A percentile compares a stretch with the other conserved stretches of the same genome.
Evolutionary conservation across 208 protist genomes (phyloP).

Genomic region (Angomonas ambiguus): DNA sequence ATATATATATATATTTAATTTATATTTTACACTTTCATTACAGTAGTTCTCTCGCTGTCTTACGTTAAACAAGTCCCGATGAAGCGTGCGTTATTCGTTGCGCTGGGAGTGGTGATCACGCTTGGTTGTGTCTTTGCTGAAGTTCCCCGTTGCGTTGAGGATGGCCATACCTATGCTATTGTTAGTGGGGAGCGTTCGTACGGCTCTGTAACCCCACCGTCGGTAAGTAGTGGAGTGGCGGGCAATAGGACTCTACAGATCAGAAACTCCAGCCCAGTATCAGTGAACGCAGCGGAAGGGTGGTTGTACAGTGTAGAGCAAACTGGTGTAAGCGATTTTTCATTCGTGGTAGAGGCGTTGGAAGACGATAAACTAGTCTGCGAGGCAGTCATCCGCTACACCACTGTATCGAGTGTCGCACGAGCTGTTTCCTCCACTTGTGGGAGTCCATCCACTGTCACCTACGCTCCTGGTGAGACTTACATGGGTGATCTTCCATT

Average conservation of each 20-base stretch:
- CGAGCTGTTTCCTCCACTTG: neutral
- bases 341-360: too few relatives aligned
- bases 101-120: neutral
- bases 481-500: constrained; percentile 24
- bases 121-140: neutral
- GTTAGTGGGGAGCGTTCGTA: neutral
- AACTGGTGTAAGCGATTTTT: neutral
- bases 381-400: constrained; percentile 27
- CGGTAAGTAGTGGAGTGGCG: neutral
- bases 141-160: constrained; percentile 13
- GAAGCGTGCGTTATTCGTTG: neutral
- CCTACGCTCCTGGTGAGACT: constrained; percentile 16
- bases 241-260: constrained; percentile 7
- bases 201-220: constrained; percentile 3
- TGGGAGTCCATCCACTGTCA: neutral
- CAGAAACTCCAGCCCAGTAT: constrained; percentile 5
- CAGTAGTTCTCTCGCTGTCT: too few relatives aligned
- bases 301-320: too few relatives aligned
- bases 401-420: constrained; percentile 8
- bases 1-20: neutral
- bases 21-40: neutral
- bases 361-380: constrained; percentile 26
- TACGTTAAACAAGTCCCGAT: too few relatives aligned
- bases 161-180: neutral
- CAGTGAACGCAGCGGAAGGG: constrained; percentile 14